Conservation (phyloP, 129 eudicot genomes). For the Kitagawia praeruptora region DNA sequence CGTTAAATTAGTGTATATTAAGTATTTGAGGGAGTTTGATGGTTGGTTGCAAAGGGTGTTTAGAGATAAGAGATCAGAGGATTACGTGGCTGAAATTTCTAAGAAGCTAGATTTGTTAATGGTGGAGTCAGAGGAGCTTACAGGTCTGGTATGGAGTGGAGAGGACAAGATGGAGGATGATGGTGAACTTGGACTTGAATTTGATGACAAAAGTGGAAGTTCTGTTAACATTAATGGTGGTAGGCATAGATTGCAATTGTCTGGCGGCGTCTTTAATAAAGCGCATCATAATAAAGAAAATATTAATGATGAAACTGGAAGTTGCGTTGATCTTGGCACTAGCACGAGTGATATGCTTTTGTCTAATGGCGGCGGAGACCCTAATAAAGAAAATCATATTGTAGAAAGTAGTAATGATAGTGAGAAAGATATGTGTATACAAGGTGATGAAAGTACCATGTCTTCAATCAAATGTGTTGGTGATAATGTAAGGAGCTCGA, state of each 20-base stretch:
- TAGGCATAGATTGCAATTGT: slow-evolving; percentile 12
- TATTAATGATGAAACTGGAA: slow-evolving; percentile 14
- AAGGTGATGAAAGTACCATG: slow-evolving; percentile 1
- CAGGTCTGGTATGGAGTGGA: slow-evolving; percentile 11
- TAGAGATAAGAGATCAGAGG: slow-evolving; percentile 19
- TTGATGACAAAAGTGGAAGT: slow-evolving; percentile 10
- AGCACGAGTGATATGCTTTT: slow-evolving; percentile 13
- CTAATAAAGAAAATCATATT: slow-evolving; percentile 11
- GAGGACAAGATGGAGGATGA: slow-evolving; percentile 12
- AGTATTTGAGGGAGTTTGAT: slow-evolving; percentile 68
- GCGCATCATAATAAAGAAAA: slow-evolving; percentile 10
- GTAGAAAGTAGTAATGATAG: slow-evolving; percentile 10
- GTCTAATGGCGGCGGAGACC: slow-evolving; percentile 10
- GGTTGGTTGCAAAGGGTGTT: slow-evolving; percentile 39
- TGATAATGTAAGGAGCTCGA: slow-evolving; percentile 25
- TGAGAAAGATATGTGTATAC: background rate
- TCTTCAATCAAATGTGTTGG: slow-evolving; percentile 7
- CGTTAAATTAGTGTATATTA: slow-evolving; percentile 49
- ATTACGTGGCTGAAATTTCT: slow-evolving; percentile 25
- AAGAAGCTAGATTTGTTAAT: slow-evolving; percentile 41
- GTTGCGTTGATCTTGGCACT: slow-evolving; percentile 13
- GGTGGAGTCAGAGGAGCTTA: slow-evolving; percentile 32
- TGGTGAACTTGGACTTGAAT: slow-evolving; percentile 11
- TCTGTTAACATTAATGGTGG: slow-evolving; percentile 11
- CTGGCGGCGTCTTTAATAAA: background rate